phyloP scores from a whole-genome alignment of 202 grass and related monocot genomes.

The Schoenoplectus triqueter region DNA sequence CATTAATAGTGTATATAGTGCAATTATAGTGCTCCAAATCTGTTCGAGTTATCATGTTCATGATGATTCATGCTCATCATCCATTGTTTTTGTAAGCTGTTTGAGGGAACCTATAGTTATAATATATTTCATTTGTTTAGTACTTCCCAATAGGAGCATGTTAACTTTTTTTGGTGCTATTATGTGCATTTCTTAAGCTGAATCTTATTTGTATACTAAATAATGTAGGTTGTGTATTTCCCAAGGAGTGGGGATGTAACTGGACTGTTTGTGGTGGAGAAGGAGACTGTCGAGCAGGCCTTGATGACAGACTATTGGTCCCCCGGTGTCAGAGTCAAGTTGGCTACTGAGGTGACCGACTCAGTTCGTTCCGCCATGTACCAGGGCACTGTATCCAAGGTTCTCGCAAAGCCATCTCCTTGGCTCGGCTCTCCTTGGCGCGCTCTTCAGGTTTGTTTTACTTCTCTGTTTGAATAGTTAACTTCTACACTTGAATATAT shows the following conservation, averaged over 20 bases:
- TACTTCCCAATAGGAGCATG: neutral
- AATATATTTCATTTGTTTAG: neutral
- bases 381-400: slow-evolving; percentile 44
- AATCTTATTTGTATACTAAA: neutral
- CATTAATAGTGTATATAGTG: neutral
- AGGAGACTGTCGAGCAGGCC: slow-evolving; percentile 51
- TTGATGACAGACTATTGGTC: slow-evolving; percentile 22
- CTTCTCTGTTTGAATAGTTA: neutral
- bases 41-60: no score
- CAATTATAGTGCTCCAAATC: no score
- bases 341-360: slow-evolving; percentile 55
- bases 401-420: slow-evolving; percentile 27
- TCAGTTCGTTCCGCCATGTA: slow-evolving; percentile 45
- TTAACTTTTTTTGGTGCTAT: neutral
- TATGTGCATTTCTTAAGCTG: neutral
- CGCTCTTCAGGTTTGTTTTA: slow-evolving; percentile 53
- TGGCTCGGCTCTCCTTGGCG: slow-evolving; percentile 54
- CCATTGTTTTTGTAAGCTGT: neutral
- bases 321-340: slow-evolving; percentile 53
- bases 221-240: slow-evolving; percentile 57
- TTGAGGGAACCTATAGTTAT: neutral
- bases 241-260: slow-evolving; percentile 46
- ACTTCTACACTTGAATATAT: neutral
- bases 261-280: slow-evolving; percentile 66
- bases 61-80: neutral